Evolutionary conservation across 768 basidiomycete genomes (phyloP), one percentile per base, ranked within the genome.

Genomic region (Mycena venus): DNA sequence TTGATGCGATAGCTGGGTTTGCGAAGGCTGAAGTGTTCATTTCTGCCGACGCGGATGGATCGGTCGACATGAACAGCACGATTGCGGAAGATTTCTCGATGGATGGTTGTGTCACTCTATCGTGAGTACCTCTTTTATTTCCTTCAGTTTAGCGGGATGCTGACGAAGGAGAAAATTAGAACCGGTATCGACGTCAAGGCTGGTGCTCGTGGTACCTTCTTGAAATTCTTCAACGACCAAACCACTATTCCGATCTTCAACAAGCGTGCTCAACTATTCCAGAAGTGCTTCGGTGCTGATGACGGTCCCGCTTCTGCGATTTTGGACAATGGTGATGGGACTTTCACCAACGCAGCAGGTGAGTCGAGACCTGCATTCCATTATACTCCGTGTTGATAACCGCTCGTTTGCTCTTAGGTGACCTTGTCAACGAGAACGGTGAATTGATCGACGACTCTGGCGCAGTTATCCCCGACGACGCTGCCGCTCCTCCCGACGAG

Each of bases 211-310:
- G 63, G 63, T 11, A 65, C 63, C 17, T 65, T 65, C 49, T 51
- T 65, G 32, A 65, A 65, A 21, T 65, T 65, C 63, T 65, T 65
- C 49, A 49, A 19, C 63, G n/a, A 65, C 63, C 17, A 44, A 10
- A 65, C 63, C 19, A 65, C 63, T 12, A 65, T 65, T 21, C 63
- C 63, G 27, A 65, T 65, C 63, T 65, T 65, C 63, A 65, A 65
- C 47, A 65, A 65, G 63, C 63, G 63, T 10, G 63, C 47, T 4
- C 19, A 21, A 15, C 63, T 65, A 7, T 65, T 65, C 63, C 27
- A 49, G 44, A 65, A 65, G 47, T 65, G 63, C 63, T 65, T 65
- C 63, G 63, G 63, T 27, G 63, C 63, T 3, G 25, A 34, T 51
- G 63, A 65, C n/a, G 63, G 63, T 6, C 63, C 63, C 63, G 63